Conservation (phyloP, 768 basidiomycete species). For the Chlorophyllum brunneum region DNA sequence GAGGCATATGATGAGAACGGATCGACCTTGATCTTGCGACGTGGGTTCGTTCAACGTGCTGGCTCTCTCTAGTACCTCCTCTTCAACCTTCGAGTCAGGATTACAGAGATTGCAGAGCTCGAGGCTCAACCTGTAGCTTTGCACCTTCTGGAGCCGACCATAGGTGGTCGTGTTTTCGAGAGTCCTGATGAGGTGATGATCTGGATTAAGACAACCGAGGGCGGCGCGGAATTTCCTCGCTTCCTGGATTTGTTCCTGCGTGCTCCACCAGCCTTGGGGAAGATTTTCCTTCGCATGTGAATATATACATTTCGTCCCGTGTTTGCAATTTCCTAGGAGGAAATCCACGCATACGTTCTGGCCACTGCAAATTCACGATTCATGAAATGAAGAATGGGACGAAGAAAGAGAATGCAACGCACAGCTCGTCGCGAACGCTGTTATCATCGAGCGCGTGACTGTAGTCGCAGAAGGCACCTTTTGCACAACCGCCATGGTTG, state of each 20-base stretch:
- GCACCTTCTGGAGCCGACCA: neutral
- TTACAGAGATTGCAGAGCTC: neutral
- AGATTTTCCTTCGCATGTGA: conserved; percentile 38
- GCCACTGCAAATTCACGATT: conserved; percentile 31
- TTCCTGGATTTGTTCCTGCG: neutral
- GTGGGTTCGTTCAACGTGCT: neutral
- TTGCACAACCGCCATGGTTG: conserved; percentile 48
- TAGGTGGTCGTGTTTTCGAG: conserved; percentile 1
- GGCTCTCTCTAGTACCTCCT: neutral
- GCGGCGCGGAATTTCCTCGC: neutral
- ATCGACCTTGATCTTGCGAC: conserved; percentile 12
- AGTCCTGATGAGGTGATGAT: neutral
- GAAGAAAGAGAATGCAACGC: conserved; percentile 19
- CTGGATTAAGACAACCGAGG: neutral
- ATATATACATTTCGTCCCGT: conserved; percentile 36
- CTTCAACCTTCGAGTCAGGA: conserved; percentile 4
- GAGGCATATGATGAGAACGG: conserved; percentile 29
- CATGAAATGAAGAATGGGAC: neutral
- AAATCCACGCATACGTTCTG: conserved; percentile 44
- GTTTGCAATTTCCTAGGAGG: conserved; percentile 37
- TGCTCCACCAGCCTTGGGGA: conserved; percentile 31
- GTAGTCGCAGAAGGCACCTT: conserved; percentile 38
- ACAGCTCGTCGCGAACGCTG: conserved; percentile 55
- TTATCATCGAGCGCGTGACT: conserved; percentile 53
- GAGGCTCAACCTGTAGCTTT: neutral